These are phyloP conservation scores for Fusarium sp. DNA, from an alignment of 2,329 filamentous ascomycete genomes.

Conservation along the genomic window DNA sequence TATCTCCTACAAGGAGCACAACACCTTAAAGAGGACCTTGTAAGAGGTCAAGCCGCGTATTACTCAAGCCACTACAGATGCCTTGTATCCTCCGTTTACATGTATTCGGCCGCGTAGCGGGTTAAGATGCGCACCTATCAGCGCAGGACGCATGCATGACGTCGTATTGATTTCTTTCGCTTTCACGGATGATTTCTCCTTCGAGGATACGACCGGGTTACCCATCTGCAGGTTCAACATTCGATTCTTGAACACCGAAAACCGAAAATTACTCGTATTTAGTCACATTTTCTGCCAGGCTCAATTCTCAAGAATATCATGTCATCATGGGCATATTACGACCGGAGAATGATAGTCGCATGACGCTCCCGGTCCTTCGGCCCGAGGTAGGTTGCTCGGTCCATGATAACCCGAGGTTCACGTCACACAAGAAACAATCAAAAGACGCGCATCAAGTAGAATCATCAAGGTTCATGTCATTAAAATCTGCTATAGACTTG, in stretches of 20 bases:
- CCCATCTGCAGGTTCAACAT: not conserved
- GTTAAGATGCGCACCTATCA: not conserved
- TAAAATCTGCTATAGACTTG: conserved; percentile 8
- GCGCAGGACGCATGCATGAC: not conserved
- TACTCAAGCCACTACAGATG: not conserved
- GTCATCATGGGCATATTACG: not conserved
- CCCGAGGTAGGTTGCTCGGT: not conserved
- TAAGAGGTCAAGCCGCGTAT: not conserved
- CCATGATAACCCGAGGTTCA: not conserved
- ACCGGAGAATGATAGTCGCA: not conserved
- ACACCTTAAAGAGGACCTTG: not conserved
- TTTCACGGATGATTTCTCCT: not conserved
- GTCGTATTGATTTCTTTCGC: not conserved
- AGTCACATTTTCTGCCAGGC: not conserved
- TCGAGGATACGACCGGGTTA: not conserved
- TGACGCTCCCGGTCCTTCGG: not conserved
- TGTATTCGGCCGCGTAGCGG: not conserved
- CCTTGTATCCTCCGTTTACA: not conserved
- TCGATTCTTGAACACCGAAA: not conserved
- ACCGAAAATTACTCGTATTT: not conserved
- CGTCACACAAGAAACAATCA: not conserved
- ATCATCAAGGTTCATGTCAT: conserved; percentile 11
- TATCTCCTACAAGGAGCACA: not conserved
- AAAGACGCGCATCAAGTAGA: not conserved
- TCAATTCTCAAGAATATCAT: not conserved